These are phyloP conservation scores for Lactarius evosmus DNA, from an alignment of 768 basidiomycete genomes.

Conservation along the genomic window DNA sequence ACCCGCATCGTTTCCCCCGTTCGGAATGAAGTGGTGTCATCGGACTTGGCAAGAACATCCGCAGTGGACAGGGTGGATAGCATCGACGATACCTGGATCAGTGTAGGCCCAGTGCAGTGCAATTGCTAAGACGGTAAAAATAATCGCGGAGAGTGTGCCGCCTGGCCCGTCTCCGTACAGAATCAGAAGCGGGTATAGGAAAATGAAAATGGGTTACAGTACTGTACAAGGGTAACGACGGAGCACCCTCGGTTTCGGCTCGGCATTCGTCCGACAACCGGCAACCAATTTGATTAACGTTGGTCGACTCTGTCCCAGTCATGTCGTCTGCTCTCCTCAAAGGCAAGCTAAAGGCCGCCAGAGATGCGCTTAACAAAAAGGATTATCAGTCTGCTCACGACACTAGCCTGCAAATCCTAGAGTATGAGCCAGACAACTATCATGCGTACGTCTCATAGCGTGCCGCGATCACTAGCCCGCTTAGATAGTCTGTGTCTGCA, in stretches of 20 bases:
- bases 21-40: not conserved
- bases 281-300: not conserved
- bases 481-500: constrained; percentile 35
- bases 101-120: not conserved
- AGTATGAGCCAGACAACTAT: constrained; percentile 80
- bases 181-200: not conserved
- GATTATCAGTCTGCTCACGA: constrained; percentile 67
- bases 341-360: constrained; percentile 72
- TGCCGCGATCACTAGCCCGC: not conserved
- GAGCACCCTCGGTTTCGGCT: not conserved
- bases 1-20: constrained; percentile 2
- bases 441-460: constrained; percentile 61
- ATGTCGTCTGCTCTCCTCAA: constrained; percentile 48
- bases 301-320: not conserved
- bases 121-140: not conserved
- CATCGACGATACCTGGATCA: constrained; percentile 5
- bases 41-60: constrained; percentile 10
- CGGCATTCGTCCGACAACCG: not conserved
- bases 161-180: too few relatives aligned
- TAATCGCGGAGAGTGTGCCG: not conserved
- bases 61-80: constrained; percentile 18
- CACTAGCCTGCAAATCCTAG: constrained; percentile 61
- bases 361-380: constrained; percentile 72
- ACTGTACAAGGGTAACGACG: not conserved
- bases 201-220: not conserved